Evolutionary conservation across 306 rosid genomes (phyloP).

Genomic region (Macrotyloma uniflorum): DNA sequence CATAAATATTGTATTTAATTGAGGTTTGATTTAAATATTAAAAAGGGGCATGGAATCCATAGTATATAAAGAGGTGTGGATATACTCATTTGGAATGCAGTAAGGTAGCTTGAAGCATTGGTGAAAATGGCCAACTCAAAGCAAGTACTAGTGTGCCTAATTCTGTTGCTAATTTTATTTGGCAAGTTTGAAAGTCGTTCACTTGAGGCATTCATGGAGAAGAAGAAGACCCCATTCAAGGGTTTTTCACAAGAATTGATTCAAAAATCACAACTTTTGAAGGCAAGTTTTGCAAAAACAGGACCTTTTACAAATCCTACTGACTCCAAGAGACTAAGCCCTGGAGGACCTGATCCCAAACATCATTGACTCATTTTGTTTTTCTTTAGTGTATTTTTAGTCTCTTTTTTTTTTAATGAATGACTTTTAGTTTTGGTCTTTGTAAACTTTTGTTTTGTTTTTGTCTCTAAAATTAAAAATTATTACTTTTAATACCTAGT

Average conservation of each 20-base stretch:
- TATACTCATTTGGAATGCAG: conserved; percentile 39
- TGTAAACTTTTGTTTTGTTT: no score
- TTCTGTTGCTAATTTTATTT: conserved; percentile 19
- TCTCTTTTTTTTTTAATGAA: no score
- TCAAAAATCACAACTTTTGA: conserved; percentile 32
- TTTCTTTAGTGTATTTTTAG: no score
- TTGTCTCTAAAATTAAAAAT: no score
- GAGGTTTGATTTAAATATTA: conserved; percentile 17
- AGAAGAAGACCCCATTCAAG: conserved; percentile 12
- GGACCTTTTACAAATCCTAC: background rate
- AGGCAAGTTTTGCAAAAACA: conserved; percentile 28
- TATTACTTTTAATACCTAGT: no score
- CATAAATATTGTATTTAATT: conserved; percentile 13
- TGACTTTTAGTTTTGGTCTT: no score
- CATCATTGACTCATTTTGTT: conserved; percentile 29
- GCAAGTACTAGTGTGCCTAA: conserved; percentile 14
- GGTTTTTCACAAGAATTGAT: background rate
- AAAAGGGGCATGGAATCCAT: no score
- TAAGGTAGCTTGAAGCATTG: background rate
- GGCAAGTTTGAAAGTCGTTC: conserved; percentile 40
- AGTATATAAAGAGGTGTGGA: conserved; percentile 32
- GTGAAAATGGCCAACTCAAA: conserved; percentile 41
- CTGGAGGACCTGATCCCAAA: conserved; percentile 54
- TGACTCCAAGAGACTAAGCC: conserved; percentile 41
- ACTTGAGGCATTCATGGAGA: conserved; percentile 26